Conservation (phyloP, 2,329 filamentous ascomycete genomes). For the Alternaria ventricosa region DNA sequence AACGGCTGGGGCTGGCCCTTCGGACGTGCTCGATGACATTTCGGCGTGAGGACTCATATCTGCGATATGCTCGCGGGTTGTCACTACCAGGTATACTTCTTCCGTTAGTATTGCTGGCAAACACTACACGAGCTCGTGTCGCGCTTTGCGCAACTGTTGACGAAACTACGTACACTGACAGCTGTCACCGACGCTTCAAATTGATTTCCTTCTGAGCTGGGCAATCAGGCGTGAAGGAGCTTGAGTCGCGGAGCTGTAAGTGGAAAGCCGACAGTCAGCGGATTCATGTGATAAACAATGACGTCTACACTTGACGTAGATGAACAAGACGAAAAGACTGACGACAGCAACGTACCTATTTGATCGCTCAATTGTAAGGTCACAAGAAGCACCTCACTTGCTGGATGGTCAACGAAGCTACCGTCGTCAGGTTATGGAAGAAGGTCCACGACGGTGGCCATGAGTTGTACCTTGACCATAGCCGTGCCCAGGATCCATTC, state of each 20-base stretch:
- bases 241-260: neutral
- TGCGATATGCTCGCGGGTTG: neutral
- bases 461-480: constrained; percentile 27
- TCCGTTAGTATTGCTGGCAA: constrained; percentile 3
- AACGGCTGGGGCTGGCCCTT: constrained; percentile 24
- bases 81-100: neutral
- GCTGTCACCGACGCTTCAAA: constrained; percentile 7
- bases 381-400: neutral
- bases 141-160: neutral
- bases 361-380: neutral
- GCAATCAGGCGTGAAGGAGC: neutral
- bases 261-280: constrained; percentile 8
- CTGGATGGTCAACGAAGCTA: neutral
- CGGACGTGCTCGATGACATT: constrained; percentile 22
- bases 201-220: neutral
- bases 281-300: constrained; percentile 19
- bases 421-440: constrained; percentile 12
- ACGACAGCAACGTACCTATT: neutral
- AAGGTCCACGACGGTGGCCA: constrained; percentile 25
- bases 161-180: constrained; percentile 6
- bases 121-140: neutral
- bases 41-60: constrained; percentile 48
- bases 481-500: constrained; percentile 21
- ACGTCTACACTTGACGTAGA: constrained; percentile 28
- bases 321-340: neutral